phyloP scores from a whole-genome alignment of 805 yeast genomes.

The Candida vaughaniae region DNA sequence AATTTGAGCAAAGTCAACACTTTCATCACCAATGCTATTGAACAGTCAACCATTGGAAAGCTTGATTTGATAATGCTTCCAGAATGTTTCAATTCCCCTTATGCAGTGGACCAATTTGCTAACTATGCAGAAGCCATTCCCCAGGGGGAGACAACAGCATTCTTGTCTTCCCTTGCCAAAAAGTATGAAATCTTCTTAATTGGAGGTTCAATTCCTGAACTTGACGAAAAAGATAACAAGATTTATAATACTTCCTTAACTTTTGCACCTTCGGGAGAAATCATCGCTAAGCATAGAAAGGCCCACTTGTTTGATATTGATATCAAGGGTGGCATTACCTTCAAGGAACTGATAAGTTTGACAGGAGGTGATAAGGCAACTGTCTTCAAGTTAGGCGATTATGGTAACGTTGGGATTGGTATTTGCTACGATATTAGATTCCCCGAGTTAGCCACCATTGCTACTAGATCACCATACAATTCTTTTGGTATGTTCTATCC shows the following conservation, averaged over 20 bases:
- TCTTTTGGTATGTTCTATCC: slow-evolving; percentile 80
- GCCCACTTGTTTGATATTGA: slow-evolving; percentile 91
- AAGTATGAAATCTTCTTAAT: slow-evolving; percentile 61
- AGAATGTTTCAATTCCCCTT: slow-evolving; percentile 96
- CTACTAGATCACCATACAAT: slow-evolving; percentile 57
- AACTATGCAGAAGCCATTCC: slow-evolving; percentile 90
- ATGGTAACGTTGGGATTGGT: slow-evolving; percentile 79
- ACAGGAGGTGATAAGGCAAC: slow-evolving; percentile 84
- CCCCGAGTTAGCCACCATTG: slow-evolving; percentile 71
- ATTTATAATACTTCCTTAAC: slow-evolving; percentile 73
- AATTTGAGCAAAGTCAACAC: slow-evolving; percentile 69
- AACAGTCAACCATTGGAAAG: slow-evolving; percentile 29
- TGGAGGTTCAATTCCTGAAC: slow-evolving; percentile 94
- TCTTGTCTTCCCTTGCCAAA: slow-evolving; percentile 66
- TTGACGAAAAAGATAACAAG: slow-evolving; percentile 53
- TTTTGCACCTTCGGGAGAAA: slow-evolving; percentile 67
- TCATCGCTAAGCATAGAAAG: slow-evolving; percentile 84
- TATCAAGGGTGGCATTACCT: slow-evolving; percentile 86
- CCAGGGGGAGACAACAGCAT: slow-evolving; percentile 61
- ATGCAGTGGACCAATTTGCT: slow-evolving; percentile 80
- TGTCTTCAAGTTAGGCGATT: slow-evolving; percentile 61
- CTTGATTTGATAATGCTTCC: slow-evolving; percentile 82
- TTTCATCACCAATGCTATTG: slow-evolving; percentile 61
- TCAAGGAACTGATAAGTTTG: slow-evolving; percentile 75
- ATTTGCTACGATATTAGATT: slow-evolving; percentile 80